phyloP scores from a whole-genome alignment of 805 yeast species.

The Sungouiella blattae region DNA sequence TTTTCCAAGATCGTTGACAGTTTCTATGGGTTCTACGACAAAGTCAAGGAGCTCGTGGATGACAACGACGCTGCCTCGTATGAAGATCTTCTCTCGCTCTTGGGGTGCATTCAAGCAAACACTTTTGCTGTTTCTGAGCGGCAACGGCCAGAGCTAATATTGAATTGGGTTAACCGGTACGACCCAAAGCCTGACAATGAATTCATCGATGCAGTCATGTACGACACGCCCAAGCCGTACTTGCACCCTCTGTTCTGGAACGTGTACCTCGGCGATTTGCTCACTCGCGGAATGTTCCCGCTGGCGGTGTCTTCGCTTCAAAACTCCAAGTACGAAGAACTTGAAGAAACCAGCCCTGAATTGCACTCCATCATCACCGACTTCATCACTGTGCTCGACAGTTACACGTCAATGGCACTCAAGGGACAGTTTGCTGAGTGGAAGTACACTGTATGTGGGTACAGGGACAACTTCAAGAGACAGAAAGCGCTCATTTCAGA shows the following conservation, averaged over 20 bases:
- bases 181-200: constrained; percentile 63
- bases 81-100: constrained; percentile 44
- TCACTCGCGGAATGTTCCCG: constrained; percentile 58
- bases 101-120: constrained; percentile 57
- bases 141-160: constrained; percentile 41
- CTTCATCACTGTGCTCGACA: constrained; percentile 34
- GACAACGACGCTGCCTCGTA: constrained; percentile 25
- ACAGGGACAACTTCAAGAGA: constrained; percentile 39
- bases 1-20: constrained; percentile 26
- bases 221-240: constrained; percentile 43
- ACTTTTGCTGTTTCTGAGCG: constrained; percentile 39
- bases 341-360: constrained; percentile 27
- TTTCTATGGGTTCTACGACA: constrained; percentile 26
- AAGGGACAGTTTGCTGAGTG: constrained; percentile 44
- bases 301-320: constrained; percentile 51
- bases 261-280: constrained; percentile 50
- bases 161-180: constrained; percentile 66
- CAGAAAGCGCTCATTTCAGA: constrained; percentile 22
- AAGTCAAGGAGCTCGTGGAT: constrained; percentile 12
- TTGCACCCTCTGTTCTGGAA: constrained; percentile 59
- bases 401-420: constrained; percentile 38
- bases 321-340: constrained; percentile 40
- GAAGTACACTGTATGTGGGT: constrained; percentile 49
- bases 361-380: constrained; percentile 39
- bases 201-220: constrained; percentile 44